Evolutionary conservation across 306 rosid species (phyloP), one percentile per base, ranked within the genome.

Genomic region (Begonia masoniana): DNA sequence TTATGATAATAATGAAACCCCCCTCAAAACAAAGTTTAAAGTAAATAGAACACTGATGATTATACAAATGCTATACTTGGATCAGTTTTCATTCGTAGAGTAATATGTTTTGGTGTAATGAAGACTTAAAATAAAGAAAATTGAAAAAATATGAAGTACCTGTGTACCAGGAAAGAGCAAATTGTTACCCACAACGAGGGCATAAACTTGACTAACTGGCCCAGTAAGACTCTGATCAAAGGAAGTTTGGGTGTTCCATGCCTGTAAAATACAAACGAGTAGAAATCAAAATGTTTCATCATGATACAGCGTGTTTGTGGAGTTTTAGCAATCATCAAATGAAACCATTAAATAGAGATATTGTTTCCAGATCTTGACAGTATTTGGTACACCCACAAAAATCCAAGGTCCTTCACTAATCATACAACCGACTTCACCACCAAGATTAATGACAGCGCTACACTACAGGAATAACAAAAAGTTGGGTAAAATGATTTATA

Each of bases 351-450:
- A 31, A 31, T 31, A 31, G 39, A 31, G 39, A 31, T 17, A 24
- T 61, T 59, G 56, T 12, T 36, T 55, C 47, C 75, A 52, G 68
- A 91, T 96, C 96, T 86, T 85, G 41, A 85, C 96, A 72, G 63
- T 51, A 71, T 83, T 79, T 46, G 85, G 83, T 48, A 85, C 60
- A 54, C 97, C 97, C 65, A 91, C 94, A 77, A 91, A 91, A 60
- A 91, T 57, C 97, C 97, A 91, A 51, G 94, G 88, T 56, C 97
- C 97, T 75, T 91, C 97, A 50, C 73, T 71, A 68, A 85, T 81
- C 94, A 91, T 83, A 58, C 88, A 91, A 64, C 97, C 97, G 11
- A 91, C 94, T 75, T 91, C 94, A 65, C 94, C 82, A 12, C 94
- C 92, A 62, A 86, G 85, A 71, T 43, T 70, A 64, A 81, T 49